These are phyloP conservation scores for Linnemannia elongata DNA, from an alignment of 192 early-diverging fungal species.

Conservation along the genomic window DNA sequence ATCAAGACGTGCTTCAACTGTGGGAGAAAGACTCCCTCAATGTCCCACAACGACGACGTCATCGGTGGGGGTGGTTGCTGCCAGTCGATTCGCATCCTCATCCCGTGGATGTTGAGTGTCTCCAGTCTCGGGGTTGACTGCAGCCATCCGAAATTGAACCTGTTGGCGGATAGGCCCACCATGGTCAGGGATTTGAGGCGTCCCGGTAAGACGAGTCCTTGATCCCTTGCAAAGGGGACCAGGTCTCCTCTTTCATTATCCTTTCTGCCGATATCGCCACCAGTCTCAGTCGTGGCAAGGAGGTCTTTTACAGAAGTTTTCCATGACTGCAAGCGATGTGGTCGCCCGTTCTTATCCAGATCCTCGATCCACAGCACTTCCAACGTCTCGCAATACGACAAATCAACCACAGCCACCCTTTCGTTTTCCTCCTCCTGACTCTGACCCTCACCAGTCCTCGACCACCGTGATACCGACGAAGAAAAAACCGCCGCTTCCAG, in stretches of 20 bases:
- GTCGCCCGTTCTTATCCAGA: neutral
- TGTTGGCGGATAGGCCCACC: conserved; percentile 2
- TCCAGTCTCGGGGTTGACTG: neutral
- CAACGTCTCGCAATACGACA: conserved; percentile 1
- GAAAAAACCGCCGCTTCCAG: neutral
- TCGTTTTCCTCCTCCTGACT: neutral
- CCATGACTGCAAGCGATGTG: conserved; percentile 5
- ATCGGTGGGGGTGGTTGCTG: neutral
- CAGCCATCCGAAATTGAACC: conserved; percentile 28
- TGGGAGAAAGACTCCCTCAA: neutral
- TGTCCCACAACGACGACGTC: conserved; percentile 2
- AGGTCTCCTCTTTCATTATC: neutral
- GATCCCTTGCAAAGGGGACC: conserved; percentile 2
- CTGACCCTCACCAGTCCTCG: neutral
- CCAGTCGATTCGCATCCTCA: neutral
- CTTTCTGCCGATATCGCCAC: neutral
- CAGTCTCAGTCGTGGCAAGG: neutral
- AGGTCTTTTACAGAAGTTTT: neutral
- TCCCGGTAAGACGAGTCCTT: conserved; percentile 10
- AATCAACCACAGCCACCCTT: neutral
- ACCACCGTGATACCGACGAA: neutral
- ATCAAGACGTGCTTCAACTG: neutral
- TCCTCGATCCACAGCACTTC: conserved; percentile 20
- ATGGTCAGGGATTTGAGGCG: conserved; percentile 5
- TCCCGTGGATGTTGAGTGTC: conserved; percentile 12